Conservation (phyloP, 495 filamentous ascomycete species). For the Friedmanniomyces endolithicus region DNA sequence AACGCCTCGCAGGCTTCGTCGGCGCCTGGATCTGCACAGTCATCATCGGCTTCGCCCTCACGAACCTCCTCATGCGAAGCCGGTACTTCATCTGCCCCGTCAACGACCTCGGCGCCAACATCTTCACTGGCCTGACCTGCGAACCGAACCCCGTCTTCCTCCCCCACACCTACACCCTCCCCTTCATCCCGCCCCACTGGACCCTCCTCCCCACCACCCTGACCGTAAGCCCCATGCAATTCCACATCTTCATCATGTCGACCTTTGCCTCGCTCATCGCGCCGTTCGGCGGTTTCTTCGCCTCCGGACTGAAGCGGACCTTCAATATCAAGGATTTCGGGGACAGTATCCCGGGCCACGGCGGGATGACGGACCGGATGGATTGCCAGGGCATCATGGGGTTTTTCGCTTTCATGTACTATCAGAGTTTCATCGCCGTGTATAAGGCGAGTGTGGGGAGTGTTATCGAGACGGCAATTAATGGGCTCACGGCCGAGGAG, state of each 20-base stretch:
- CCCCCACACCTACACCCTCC: slow-evolving; percentile 64
- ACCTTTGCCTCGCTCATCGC: slow-evolving; percentile 95
- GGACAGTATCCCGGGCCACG: slow-evolving; percentile 93
- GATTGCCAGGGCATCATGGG: slow-evolving; percentile 99
- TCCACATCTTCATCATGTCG: slow-evolving; percentile 82
- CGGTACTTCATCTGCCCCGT: slow-evolving; percentile 98
- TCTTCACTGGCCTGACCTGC: slow-evolving; percentile 84
- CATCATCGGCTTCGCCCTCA: slow-evolving; percentile 69
- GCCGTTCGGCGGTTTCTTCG: slow-evolving; percentile 97
- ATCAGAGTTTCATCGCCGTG: slow-evolving; percentile 89
- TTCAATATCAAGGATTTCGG: slow-evolving; percentile 99
- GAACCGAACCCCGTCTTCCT: slow-evolving; percentile 87
- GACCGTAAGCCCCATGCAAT: slow-evolving; percentile 77
- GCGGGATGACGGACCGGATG: slow-evolving; percentile 98
- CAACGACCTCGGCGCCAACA: slow-evolving; percentile 86
- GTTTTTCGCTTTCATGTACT: slow-evolving; percentile 96
- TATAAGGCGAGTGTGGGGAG: slow-evolving; percentile 69
- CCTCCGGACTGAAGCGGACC: slow-evolving; percentile 90
- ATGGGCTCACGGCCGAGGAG: slow-evolving; percentile 67
- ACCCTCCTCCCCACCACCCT: slow-evolving; percentile 45
- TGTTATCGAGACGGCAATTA: slow-evolving; percentile 81
- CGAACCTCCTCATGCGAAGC: slow-evolving; percentile 77
- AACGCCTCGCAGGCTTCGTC: slow-evolving; percentile 49
- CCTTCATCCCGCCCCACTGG: slow-evolving; percentile 49
- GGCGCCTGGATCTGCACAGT: slow-evolving; percentile 95